These are phyloP conservation scores for Silene conica DNA, from an alignment of 148 eudicot species.

Conservation along the genomic window DNA sequence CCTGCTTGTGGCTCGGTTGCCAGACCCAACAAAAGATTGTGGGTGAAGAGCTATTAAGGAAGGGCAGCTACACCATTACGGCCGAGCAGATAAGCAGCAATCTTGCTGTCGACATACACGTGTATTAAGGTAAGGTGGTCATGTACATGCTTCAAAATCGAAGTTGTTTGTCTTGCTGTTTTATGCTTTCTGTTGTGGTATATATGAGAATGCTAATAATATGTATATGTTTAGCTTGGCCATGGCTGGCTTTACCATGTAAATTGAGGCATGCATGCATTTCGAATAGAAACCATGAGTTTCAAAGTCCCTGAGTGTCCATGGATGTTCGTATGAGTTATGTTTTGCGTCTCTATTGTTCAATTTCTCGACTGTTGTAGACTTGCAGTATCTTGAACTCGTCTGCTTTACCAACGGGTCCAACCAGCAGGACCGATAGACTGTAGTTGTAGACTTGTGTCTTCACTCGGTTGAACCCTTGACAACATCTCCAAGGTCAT, in stretches of 20 bases:
- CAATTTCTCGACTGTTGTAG: too few species aligned
- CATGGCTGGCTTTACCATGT: constrained; percentile 15
- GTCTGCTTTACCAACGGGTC: too few species aligned
- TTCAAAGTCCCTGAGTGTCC: not conserved
- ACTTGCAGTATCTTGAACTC: too few species aligned
- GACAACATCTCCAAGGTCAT: too few species aligned
- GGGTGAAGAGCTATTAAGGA: constrained; percentile 32
- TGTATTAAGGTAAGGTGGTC: constrained; percentile 34
- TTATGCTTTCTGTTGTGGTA: constrained; percentile 19
- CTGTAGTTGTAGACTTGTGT: too few species aligned
- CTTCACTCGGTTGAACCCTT: too few species aligned
- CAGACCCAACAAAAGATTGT: constrained; percentile 41
- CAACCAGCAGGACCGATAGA: too few species aligned
- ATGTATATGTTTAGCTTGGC: constrained; percentile 9
- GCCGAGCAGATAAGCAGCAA: constrained; percentile 38
- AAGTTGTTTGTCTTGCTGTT: constrained; percentile 23
- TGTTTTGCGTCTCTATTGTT: too few species aligned
- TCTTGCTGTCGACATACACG: constrained; percentile 60
- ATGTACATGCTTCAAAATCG: constrained; percentile 20
- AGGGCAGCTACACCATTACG: constrained; percentile 31
- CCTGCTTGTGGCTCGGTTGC: constrained; percentile 60
- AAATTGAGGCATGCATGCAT: constrained; percentile 2
- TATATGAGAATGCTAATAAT: constrained; percentile 31
- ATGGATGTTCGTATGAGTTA: not conserved
- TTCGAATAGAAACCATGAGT: not conserved